Base-by-base conservation (phyloP, 768 basidiomycete species). In the Tricholoma flavovirens region DNA sequence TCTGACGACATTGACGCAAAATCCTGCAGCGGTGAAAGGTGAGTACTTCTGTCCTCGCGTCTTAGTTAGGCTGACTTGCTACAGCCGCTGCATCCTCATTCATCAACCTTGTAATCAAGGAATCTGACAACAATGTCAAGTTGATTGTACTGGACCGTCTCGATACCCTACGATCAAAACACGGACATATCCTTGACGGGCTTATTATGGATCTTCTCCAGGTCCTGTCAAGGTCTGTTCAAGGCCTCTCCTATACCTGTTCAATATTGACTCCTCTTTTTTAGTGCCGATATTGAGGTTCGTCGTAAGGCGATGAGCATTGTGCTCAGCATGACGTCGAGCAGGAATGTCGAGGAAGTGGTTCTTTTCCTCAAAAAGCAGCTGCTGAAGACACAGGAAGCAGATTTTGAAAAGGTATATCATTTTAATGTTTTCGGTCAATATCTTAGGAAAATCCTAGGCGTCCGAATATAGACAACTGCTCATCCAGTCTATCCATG, bases 51-150 rank as follows among this genome's bases (percentile, higher is more conserved):
- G 35, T 10, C 30, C 14, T 22, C 52, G 26, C 15, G 33, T 24
- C 10, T 53, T 12, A 30, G n/a, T n/a, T 53, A 45, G 17, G 21
- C 35, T 53, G 46, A 19, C 54, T 61, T 56, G 10, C 12, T 21
- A 32, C 46, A 96, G 95, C 96, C 59, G 90, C 94, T 49, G 95
- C 94, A 3, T 83, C 86, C 8, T 89, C 83, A 60, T 85, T 96
- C 60, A 91, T 97, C 64, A 89, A 83, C 60, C 83, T 98, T 46
- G 86, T 94, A 57, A 79, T 88, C 69, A 96, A 95, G 73, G 96
- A 98, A 72, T 93, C 94, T 1, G 96, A 98, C 74, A 99, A 98
- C 74, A 99, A 99, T 64, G 96, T 98, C 71, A 98, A 98, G 72
- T 82, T 98, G 45, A 98, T 98, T 57, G 96, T 98, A 15, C 79